Evolutionary conservation across 768 basidiomycete genomes (phyloP).

Genomic region (Suillus clintonianus): DNA sequence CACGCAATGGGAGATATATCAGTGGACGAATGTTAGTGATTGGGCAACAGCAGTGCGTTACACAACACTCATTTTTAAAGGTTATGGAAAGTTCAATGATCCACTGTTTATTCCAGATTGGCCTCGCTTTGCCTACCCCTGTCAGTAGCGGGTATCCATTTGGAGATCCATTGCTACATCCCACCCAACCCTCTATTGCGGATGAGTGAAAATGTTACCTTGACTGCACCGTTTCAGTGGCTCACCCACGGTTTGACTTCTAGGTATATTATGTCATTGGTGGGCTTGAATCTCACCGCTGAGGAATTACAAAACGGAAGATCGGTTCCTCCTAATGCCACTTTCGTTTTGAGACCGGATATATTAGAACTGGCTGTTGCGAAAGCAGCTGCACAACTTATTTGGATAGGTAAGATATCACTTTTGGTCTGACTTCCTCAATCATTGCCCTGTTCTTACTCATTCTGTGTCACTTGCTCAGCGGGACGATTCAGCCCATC

Average conservation of each 20-base stretch:
- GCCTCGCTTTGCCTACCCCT: too few species aligned
- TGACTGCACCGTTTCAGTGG: not conserved
- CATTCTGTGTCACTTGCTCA: not conserved
- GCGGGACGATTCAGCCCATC: not conserved
- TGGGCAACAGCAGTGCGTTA: not conserved
- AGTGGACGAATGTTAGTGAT: not conserved
- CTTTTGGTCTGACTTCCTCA: not conserved
- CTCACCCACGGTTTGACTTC: not conserved
- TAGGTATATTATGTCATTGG: conserved; percentile 1
- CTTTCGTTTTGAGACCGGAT: not conserved
- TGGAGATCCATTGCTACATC: not conserved
- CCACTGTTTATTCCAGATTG: not conserved
- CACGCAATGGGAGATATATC: not conserved
- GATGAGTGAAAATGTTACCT: not conserved
- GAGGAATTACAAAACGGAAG: not conserved
- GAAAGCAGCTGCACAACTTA: not conserved
- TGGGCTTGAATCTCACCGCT: not conserved
- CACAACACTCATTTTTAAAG: too few species aligned
- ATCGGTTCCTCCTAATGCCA: not conserved
- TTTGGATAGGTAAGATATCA: not conserved
- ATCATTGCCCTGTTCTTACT: not conserved
- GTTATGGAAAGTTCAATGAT: too few species aligned
- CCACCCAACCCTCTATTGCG: not conserved
- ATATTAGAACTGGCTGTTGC: conserved; percentile 1
- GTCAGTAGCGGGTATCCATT: not conserved